Percentiles rank a stretch among this genome's conserved stretches.
Evolutionary conservation across 1,284 basidiomycete species (phyloP).

Genomic region (Moesziomyces antarcticus): DNA sequence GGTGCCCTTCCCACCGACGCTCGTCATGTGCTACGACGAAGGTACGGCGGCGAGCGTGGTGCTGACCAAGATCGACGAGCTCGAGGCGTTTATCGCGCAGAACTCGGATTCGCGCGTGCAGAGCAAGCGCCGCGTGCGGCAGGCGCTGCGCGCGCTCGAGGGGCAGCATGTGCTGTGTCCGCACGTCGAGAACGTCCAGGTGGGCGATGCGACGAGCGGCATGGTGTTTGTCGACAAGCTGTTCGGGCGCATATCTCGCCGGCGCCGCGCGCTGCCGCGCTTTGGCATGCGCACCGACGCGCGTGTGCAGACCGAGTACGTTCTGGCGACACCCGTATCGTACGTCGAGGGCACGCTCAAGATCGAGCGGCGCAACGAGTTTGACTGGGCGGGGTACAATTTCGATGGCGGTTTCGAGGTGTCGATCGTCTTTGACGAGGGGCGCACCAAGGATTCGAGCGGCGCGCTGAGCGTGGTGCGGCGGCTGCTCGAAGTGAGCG

Average conservation of each 20-base stretch:
- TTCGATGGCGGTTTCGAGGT: slow-evolving; percentile 74
- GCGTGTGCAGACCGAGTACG: slow-evolving; percentile 71
- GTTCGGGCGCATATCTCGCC: slow-evolving; percentile 26
- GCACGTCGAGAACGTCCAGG: slow-evolving; percentile 73
- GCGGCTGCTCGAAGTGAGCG: slow-evolving; percentile 71
- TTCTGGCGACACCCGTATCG: slow-evolving; percentile 68
- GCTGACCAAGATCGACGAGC: slow-evolving; percentile 72
- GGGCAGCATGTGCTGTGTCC: slow-evolving; percentile 77
- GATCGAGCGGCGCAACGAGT: slow-evolving; percentile 74
- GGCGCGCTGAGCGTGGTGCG: slow-evolving; percentile 44
- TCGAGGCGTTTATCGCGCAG: slow-evolving; percentile 76
- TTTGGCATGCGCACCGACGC: slow-evolving; percentile 29
- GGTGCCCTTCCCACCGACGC: slow-evolving; percentile 79
- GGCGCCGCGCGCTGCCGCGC: slow-evolving; percentile 17
- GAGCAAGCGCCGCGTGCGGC: slow-evolving; percentile 74
- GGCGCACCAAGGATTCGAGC: slow-evolving; percentile 50
- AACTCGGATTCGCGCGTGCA: slow-evolving; percentile 74
- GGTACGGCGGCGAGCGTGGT: slow-evolving; percentile 69
- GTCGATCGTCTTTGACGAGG: slow-evolving; percentile 73
- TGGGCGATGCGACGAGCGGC: slow-evolving; percentile 55
- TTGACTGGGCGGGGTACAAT: slow-evolving; percentile 74
- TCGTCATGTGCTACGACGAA: slow-evolving; percentile 78
- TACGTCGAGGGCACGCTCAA: slow-evolving; percentile 73
- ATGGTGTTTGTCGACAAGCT: slow-evolving; percentile 22
- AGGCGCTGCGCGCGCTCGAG: slow-evolving; percentile 78